A percentile compares a stretch with the other conserved stretches of the same genome.
phyloP scores from a whole-genome alignment of 441 rosid genomes.

The Mallotus japonicus region DNA sequence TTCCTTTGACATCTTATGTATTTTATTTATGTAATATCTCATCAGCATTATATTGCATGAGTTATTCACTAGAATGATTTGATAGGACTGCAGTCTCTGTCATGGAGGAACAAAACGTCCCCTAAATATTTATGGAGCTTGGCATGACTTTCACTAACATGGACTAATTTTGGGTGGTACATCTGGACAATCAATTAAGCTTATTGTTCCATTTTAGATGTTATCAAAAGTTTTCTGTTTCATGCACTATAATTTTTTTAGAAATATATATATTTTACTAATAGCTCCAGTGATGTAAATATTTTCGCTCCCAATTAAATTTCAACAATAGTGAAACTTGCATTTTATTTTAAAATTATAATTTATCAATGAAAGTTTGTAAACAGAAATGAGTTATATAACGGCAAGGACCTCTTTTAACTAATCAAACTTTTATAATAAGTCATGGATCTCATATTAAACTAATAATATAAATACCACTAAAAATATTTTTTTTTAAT shows the following conservation, averaged over 20 bases:
- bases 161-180: neutral
- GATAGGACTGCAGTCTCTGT: neutral
- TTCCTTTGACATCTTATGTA: slow-evolving; percentile 11
- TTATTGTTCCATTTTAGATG: neutral
- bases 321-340: neutral
- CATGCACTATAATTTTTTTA: neutral
- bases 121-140: neutral
- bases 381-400: too few relatives aligned
- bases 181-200: neutral
- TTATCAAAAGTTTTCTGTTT: neutral
- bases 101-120: neutral
- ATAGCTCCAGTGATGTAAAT: too few relatives aligned
- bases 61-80: neutral
- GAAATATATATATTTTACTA: too few relatives aligned
- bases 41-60: neutral
- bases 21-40: slow-evolving; percentile 4
- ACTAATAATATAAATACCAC: too few relatives aligned
- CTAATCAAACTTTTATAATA: neutral
- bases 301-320: too few relatives aligned
- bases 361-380: neutral
- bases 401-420: neutral
- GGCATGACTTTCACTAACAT: neutral
- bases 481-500: too few relatives aligned
- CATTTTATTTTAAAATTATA: too few relatives aligned
- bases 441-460: neutral